Evolutionary conservation across 1,284 basidiomycete genomes (phyloP), one percentile per base, ranked within the genome.

Genomic region (Cystobasidium pallidum): DNA sequence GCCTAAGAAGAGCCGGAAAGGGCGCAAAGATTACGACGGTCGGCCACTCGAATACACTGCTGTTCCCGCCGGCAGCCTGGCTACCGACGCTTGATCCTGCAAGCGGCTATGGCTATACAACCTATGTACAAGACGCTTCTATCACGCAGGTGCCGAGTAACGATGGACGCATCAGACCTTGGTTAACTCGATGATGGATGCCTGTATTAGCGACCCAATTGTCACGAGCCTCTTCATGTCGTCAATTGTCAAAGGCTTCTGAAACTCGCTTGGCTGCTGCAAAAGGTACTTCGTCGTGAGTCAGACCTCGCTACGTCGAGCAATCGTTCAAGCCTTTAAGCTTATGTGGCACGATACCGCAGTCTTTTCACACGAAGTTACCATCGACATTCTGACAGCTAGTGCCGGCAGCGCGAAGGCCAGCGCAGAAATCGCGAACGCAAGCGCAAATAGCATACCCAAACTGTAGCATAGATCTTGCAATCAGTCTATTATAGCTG

Each of bases 291-390:
- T n/a, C n/a, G n/a, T n/a, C 36, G 36, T 39, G 36, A 39, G 36
- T 39, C 36, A 39, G 7, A 39, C 13, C n/a, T n/a, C n/a, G n/a
- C n/a, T n/a, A n/a, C n/a, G n/a, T n/a, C n/a, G n/a, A n/a, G n/a
- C n/a, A n/a, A n/a, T n/a, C n/a, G n/a, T n/a, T n/a, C n/a, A n/a
- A n/a, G n/a, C n/a, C n/a, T n/a, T n/a, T n/a, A n/a, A 19, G 32
- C 68, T 32, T 32, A 71, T 61, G 67, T n/a, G 67, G 68, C 68
- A 71, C 64, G 32, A 28, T 63, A 39, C 68, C 68, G 51, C 68
- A 71, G 11, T 59, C 57, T 51, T 41, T 54, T 43, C 64, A 36
- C 21, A 71, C 61, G 61, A 71, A 71, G 49, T 64, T 64, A 39
- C 64, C 36, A 51, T 71, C 68, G 3, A 70, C 68, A 45, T 52